Conservation (phyloP, 2,329 filamentous ascomycete species). For the Ascochyta fabae region DNA sequence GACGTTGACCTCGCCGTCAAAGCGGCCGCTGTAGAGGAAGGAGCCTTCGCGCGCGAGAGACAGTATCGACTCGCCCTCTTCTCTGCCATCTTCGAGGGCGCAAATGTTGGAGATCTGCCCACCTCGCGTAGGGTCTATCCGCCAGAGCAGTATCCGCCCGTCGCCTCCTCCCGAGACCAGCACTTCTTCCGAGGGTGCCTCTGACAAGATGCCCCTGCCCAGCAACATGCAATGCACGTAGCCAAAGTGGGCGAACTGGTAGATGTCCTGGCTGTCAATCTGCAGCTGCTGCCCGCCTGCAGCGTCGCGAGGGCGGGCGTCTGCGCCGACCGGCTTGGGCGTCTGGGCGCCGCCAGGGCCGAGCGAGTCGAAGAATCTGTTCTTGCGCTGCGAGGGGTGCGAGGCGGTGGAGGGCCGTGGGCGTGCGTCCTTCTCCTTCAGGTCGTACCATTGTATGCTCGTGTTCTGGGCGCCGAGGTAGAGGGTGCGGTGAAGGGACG, state of each 20-base stretch:
- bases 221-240: constrained; percentile 97
- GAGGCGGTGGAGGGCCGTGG: constrained; percentile 68
- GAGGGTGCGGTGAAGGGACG: constrained; percentile 75
- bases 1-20: constrained; percentile 86
- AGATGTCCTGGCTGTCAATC: constrained; percentile 80
- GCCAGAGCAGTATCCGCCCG: constrained; percentile 94
- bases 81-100: constrained; percentile 64
- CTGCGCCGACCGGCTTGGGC: constrained; percentile 69
- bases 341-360: constrained; percentile 83
- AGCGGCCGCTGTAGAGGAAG: constrained; percentile 89
- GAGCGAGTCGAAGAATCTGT: constrained; percentile 91
- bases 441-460: constrained; percentile 88
- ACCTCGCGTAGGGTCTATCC: constrained; percentile 65
- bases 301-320: constrained; percentile 56
- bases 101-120: constrained; percentile 74
- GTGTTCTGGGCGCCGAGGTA: constrained; percentile 95
- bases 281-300: constrained; percentile 73
- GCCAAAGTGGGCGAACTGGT: constrained; percentile 90
- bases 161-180: constrained; percentile 92
- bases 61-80: constrained; percentile 68
- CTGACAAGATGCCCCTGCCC: constrained; percentile 73
- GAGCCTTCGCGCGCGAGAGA: constrained; percentile 87
- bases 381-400: constrained; percentile 78
- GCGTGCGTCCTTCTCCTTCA: constrained; percentile 68
- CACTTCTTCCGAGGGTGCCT: constrained; percentile 75